A percentile compares a stretch with the other conserved stretches of the same genome.
Evolutionary conservation across 148 eudicot genomes (phyloP).

Genomic region (Dianthus caryophyllus): DNA sequence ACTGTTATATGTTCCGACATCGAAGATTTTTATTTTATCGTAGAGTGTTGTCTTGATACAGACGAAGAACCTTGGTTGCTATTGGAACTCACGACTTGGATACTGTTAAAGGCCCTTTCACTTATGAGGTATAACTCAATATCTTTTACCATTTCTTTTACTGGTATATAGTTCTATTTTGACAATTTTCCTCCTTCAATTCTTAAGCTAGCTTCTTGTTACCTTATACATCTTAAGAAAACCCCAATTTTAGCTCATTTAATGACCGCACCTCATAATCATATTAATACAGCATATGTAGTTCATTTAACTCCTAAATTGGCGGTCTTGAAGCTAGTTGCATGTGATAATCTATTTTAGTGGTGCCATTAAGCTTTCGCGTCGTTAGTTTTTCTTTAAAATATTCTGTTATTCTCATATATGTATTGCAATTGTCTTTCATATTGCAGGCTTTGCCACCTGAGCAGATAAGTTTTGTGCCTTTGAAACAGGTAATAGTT

Average conservation of each 20-base stretch:
- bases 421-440: conserved; percentile 10
- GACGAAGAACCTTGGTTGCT: conserved; percentile 96
- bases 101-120: conserved; percentile 86
- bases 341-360: background rate
- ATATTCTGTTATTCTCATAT: background rate
- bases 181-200: background rate
- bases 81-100: conserved; percentile 99
- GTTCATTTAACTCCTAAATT: background rate
- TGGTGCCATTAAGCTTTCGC: background rate
- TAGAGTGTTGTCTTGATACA: conserved; percentile 23
- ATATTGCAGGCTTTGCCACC: conserved; percentile 74
- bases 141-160: background rate
- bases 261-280: too few relatives aligned
- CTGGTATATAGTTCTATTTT: background rate
- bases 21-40: background rate
- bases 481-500: conserved; percentile 69
- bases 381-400: background rate
- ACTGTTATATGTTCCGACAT: background rate
- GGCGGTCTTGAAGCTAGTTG: background rate
- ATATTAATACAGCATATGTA: too few relatives aligned
- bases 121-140: conserved; percentile 67
- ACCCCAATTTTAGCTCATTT: too few relatives aligned
- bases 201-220: too few relatives aligned
- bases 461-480: conserved; percentile 62
- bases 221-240: too few relatives aligned